Percentiles rank a stretch among this genome's conserved stretches.
Conservation (phyloP, 2,329 filamentous ascomycete species). For the Fusarium sp. region DNA sequence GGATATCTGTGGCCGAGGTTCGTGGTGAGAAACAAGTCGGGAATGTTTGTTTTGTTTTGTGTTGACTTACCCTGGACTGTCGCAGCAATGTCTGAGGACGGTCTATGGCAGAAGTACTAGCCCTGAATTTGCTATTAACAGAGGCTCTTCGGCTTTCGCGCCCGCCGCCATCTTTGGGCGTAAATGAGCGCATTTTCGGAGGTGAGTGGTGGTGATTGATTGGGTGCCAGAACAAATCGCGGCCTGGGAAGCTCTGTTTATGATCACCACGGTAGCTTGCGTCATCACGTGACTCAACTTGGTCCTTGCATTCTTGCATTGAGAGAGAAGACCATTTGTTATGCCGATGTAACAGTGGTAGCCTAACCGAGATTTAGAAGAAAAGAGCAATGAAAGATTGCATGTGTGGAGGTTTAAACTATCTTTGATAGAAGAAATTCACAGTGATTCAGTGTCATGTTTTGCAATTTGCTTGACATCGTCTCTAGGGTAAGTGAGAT, state of each 20-base stretch:
- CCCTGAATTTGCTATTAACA: slow-evolving; percentile 51
- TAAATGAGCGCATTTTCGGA: slow-evolving; percentile 53
- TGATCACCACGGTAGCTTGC: slow-evolving; percentile 44
- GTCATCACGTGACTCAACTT: slow-evolving; percentile 35
- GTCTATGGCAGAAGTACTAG: slow-evolving; percentile 55
- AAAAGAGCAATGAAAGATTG: too few species aligned
- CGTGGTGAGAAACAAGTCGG: slow-evolving; percentile 21
- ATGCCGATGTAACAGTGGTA: too few species aligned
- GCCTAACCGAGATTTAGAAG: too few species aligned
- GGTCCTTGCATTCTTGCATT: slow-evolving; percentile 4
- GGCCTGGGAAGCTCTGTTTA: slow-evolving; percentile 26
- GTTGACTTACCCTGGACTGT: slow-evolving; percentile 57
- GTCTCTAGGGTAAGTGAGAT: slow-evolving; percentile 1
- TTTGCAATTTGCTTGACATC: too few species aligned
- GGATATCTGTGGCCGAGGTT: slow-evolving; percentile 60
- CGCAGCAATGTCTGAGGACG: slow-evolving; percentile 54
- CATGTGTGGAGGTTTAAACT: too few species aligned
- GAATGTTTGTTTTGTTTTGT: slow-evolving; percentile 43
- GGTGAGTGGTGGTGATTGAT: slow-evolving; percentile 9
- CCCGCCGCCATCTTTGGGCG: slow-evolving; percentile 52
- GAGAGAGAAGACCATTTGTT: not conserved
- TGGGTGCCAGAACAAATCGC: slow-evolving; percentile 13
- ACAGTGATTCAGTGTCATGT: too few species aligned
- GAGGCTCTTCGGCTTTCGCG: slow-evolving; percentile 50
- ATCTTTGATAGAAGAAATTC: too few species aligned